Conservation (phyloP, 441 rosid species). For the Adansonia madagascariensis region DNA sequence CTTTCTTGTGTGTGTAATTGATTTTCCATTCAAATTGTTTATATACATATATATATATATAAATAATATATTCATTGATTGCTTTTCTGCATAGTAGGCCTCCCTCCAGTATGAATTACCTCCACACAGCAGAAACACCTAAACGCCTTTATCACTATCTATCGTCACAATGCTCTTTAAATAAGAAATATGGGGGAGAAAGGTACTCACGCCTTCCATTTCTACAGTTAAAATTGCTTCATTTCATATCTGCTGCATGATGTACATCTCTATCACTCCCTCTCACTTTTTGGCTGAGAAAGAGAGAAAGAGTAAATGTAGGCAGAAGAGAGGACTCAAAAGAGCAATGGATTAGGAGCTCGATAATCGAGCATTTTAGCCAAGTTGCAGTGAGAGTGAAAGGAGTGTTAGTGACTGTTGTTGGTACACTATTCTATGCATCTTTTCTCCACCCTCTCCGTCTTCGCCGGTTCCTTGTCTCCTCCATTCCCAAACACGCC, state of each 20-base stretch:
- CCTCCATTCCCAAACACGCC: conserved; percentile 40
- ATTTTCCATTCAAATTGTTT: not conserved
- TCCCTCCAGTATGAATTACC: not conserved
- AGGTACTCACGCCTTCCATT: conserved; percentile 38
- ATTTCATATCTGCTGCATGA: conserved; percentile 33
- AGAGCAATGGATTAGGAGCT: conserved; percentile 31
- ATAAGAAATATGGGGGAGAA: conserved; percentile 44
- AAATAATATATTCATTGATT: not conserved
- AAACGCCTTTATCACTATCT: conserved; percentile 32
- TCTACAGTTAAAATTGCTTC: conserved; percentile 48
- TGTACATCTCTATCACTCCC: conserved; percentile 28
- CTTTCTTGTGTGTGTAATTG: not conserved
- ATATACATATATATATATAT: not conserved
- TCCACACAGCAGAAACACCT: conserved; percentile 15
- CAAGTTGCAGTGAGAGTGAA: conserved; percentile 21
- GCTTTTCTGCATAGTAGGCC: conserved; percentile 21
- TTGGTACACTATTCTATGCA: conserved; percentile 37
- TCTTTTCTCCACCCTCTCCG: conserved; percentile 30
- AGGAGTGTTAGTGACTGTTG: conserved; percentile 27
- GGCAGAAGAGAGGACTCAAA: conserved; percentile 26
- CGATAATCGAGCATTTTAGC: conserved; percentile 38
- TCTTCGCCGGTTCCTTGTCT: conserved; percentile 44
- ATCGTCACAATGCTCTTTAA: conserved; percentile 27
- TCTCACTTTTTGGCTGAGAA: conserved; percentile 29
- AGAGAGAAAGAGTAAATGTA: conserved; percentile 30